Evolutionary conservation across 495 filamentous ascomycete genomes (phyloP).

Genomic region (Aeminium ludgeri): DNA sequence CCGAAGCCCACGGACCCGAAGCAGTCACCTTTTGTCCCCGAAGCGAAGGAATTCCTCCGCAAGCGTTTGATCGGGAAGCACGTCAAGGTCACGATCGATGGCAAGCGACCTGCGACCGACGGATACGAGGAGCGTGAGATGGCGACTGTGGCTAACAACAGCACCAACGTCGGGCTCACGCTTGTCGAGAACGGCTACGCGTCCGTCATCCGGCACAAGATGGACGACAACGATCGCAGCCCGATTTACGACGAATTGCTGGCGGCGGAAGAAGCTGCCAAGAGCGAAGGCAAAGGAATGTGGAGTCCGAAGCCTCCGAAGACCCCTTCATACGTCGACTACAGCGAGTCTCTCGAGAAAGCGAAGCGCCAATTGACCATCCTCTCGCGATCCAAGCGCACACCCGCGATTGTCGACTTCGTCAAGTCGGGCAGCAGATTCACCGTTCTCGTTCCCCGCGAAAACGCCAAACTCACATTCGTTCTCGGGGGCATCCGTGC

Average conservation of each 20-base stretch:
- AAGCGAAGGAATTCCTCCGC: conserved; percentile 89
- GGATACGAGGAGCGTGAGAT: conserved; percentile 91
- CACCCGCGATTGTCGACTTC: conserved; percentile 92
- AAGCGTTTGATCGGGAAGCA: conserved; percentile 94
- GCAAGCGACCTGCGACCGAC: conserved; percentile 75
- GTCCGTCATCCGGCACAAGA: conserved; percentile 82
- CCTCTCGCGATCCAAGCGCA: conserved; percentile 72
- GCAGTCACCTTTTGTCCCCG: conserved; percentile 71
- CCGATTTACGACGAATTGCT: conserved; percentile 87
- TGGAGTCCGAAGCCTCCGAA: conserved; percentile 76
- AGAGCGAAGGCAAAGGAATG: conserved; percentile 80
- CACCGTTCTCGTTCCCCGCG: conserved; percentile 77
- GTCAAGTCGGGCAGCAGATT: conserved; percentile 94
- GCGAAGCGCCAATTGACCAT: conserved; percentile 82
- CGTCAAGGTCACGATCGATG: conserved; percentile 71
- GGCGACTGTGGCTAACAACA: conserved; percentile 63
- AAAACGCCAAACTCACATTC: conserved; percentile 86
- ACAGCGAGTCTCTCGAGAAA: conserved; percentile 82
- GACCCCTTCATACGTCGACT: conserved; percentile 64
- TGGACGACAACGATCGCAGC: conserved; percentile 81
- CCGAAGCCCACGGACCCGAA: conserved; percentile 68
- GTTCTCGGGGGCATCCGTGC: conserved; percentile 87
- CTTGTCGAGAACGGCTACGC: conserved; percentile 84
- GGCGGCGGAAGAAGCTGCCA: conserved; percentile 70
- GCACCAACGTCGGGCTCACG: conserved; percentile 69